A percentile compares a stretch with the other conserved stretches of the same genome.
These are phyloP conservation scores for Pyrenula aspistea DNA, from an alignment of 495 filamentous ascomycete species.

Conservation along the genomic window DNA sequence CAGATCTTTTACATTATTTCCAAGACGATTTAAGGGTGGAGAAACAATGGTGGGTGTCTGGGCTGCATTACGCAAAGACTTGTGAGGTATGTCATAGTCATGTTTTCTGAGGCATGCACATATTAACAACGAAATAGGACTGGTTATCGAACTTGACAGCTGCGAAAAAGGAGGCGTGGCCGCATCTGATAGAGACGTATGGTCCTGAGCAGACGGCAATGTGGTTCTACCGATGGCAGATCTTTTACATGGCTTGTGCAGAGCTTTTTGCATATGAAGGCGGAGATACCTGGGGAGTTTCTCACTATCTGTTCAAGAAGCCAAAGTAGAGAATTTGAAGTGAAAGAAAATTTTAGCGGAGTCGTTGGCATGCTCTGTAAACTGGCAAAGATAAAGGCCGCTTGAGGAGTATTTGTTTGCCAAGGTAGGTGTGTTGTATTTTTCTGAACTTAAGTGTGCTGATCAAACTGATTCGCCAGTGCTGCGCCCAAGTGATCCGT, in stretches of 20 bases:
- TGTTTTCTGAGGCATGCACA: background rate
- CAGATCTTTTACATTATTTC: slow-evolving; percentile 54
- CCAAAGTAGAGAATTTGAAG: too few relatives aligned
- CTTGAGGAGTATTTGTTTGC: too few relatives aligned
- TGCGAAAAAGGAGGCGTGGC: slow-evolving; percentile 44
- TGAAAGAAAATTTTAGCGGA: too few relatives aligned
- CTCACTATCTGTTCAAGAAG: slow-evolving; percentile 51
- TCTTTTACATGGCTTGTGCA: slow-evolving; percentile 57
- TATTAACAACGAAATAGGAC: slow-evolving; percentile 26
- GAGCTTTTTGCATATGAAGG: slow-evolving; percentile 50
- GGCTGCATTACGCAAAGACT: slow-evolving; percentile 51
- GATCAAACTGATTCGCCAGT: too few relatives aligned
- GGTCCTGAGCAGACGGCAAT: slow-evolving; percentile 37
- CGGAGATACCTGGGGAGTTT: slow-evolving; percentile 52
- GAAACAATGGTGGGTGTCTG: slow-evolving; percentile 55
- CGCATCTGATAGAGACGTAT: slow-evolving; percentile 46
- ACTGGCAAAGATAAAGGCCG: too few relatives aligned
- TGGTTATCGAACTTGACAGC: slow-evolving; percentile 42
- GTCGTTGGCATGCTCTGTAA: too few relatives aligned
- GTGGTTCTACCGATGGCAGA: slow-evolving; percentile 57
- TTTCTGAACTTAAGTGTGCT: too few relatives aligned
- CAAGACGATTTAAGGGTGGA: slow-evolving; percentile 44
- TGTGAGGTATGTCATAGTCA: slow-evolving; percentile 36
- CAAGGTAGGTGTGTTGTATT: too few relatives aligned
- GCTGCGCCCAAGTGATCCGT: too few relatives aligned